Base-by-base conservation (phyloP, 441 rosid species). In the Raphanus hybrid region DNA sequence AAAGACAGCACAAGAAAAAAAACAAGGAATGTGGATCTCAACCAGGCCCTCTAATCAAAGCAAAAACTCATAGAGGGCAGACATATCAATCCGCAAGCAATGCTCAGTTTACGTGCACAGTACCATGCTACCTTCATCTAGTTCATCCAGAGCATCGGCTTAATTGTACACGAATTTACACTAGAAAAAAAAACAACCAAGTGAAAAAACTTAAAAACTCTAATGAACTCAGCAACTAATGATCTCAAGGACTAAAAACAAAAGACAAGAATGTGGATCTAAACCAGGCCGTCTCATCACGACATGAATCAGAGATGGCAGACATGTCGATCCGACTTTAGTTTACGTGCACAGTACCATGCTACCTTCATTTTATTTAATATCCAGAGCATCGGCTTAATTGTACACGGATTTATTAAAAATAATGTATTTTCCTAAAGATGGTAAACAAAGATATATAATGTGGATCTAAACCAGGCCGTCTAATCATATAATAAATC, bases 301-400 rank as follows among this genome's bases (percentile, higher is more conserved):
- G 10, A 8, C 0, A 55, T 1, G 0, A 57, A 9, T 58, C 62
- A 58, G 14, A 58, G 62, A 58, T 58, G 62, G 62, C 34, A 20
- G 88, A 87, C 89, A 87, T 66, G 86, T 82, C 34, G 82, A 82
- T 52, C 72, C 58, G 1, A 8, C 7, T 37, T 85, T 50, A 77
- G 52, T 89, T 75, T 89, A 54, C 62, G 85, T 87, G 88, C 69
- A 87, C 86, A 82, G 20, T 80, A 87, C 92, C 92, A 87, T 87
- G 92, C 91, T 85, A 41, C 86, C 45, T 79, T 84, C 85, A 63
- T 80, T n/a, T 2, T 27, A 20, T 20, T 20, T 20, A 20, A 20
- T 20, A 70, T 86, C 87, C 91, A 87, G 87, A 87, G 91, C 89
- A 87, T 87, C 90, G 89, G 86, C 89, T 87, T 87, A 83, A 3